A percentile compares a stretch with the other conserved stretches of the same genome.
These are phyloP conservation scores for Caryopteris hybrid DNA, from an alignment of 305 asterid species.

Conservation along the genomic window DNA sequence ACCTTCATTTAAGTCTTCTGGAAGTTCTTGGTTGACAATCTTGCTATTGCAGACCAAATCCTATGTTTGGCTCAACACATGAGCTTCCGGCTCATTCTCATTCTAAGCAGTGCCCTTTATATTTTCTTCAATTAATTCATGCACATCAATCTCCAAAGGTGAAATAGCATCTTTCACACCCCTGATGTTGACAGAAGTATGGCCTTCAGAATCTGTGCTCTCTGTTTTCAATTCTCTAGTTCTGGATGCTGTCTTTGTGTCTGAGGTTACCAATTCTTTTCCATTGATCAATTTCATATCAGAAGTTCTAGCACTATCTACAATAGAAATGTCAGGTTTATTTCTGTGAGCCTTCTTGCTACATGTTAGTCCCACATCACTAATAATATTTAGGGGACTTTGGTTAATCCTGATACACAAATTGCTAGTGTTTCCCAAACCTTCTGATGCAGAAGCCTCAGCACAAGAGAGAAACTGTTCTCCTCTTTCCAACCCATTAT, in stretches of 20 bases:
- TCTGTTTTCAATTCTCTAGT: neutral
- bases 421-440: conserved; percentile 15
- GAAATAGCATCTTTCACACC: conserved; percentile 6
- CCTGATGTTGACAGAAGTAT: conserved; percentile 9
- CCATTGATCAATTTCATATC: conserved; percentile 13
- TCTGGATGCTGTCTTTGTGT: conserved; percentile 13
- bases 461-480: conserved; percentile 5
- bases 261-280: conserved; percentile 8
- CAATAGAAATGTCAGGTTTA: conserved; percentile 13
- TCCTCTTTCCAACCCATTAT: neutral
- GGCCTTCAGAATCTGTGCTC: conserved; percentile 6
- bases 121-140: conserved; percentile 15
- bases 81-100: no score
- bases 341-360: neutral
- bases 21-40: conserved; percentile 1
- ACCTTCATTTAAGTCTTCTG: conserved; percentile 18
- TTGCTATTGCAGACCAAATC: neutral
- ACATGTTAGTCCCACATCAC: conserved; percentile 14
- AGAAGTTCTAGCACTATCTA: conserved; percentile 13
- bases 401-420: neutral
- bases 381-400: neutral
- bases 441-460: conserved; percentile 20
- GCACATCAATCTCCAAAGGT: conserved; percentile 7
- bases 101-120: conserved; percentile 11
- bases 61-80: no score